Conservation (phyloP, 2,329 filamentous ascomycete genomes). For the Onygenales sp. region DNA sequence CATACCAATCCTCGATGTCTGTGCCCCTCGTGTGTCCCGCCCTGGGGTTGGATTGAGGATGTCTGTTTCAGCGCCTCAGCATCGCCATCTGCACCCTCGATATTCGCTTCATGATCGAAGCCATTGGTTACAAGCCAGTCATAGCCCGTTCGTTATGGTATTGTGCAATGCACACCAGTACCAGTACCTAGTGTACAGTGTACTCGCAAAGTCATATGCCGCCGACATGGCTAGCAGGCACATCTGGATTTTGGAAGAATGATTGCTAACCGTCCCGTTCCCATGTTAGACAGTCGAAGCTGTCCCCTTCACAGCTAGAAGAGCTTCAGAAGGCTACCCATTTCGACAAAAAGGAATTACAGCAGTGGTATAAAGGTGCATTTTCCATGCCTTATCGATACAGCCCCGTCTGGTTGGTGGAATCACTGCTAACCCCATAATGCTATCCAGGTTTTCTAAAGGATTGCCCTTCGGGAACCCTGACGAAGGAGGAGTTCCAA, state of each 20-base stretch:
- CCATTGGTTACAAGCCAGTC: no score
- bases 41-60: background rate
- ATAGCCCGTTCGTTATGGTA: no score
- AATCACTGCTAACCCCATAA: background rate
- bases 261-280: constrained; percentile 8
- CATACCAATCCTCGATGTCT: background rate
- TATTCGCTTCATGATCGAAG: no score
- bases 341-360: constrained; percentile 98
- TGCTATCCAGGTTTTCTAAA: constrained; percentile 72
- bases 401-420: background rate
- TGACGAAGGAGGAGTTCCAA: constrained; percentile 97
- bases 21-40: background rate
- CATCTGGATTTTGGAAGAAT: background rate
- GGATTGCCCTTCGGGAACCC: constrained; percentile 92
- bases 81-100: background rate
- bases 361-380: constrained; percentile 99
- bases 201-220: no score
- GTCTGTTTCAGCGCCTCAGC: background rate
- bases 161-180: no score
- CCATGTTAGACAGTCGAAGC: constrained; percentile 78
- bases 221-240: background rate
- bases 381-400: constrained; percentile 4
- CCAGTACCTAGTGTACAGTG: no score
- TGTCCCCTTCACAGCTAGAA: constrained; percentile 88
- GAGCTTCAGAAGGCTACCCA: constrained; percentile 96